phyloP scores from a whole-genome alignment of 306 rosid species.

The Casuarina equisetifolia region DNA sequence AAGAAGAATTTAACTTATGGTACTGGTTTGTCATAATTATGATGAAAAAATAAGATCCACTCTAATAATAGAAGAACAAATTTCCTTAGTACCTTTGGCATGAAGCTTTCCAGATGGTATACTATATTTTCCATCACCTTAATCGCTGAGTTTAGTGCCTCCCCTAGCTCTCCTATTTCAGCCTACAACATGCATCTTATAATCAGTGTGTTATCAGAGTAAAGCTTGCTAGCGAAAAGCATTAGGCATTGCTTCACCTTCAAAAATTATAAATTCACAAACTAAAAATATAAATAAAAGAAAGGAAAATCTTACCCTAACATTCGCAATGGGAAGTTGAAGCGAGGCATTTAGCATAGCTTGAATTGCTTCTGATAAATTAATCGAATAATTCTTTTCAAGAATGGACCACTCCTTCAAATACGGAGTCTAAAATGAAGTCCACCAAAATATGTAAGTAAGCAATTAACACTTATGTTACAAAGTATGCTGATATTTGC shows the following conservation, averaged over 20 bases:
- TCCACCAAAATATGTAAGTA: conserved; percentile 23
- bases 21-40: background rate
- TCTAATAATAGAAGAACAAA: background rate
- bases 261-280: conserved; percentile 6
- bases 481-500: background rate
- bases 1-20: background rate
- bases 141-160: conserved; percentile 60
- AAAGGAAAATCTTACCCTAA: conserved; percentile 47
- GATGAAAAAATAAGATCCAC: background rate
- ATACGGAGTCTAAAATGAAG: conserved; percentile 58
- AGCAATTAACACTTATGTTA: conserved; percentile 8
- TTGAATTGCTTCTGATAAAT: conserved; percentile 52
- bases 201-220: background rate
- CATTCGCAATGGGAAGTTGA: conserved; percentile 65
- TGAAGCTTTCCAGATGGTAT: conserved; percentile 49
- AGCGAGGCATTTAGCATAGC: conserved; percentile 72
- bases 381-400: conserved; percentile 58
- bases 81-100: conserved; percentile 57
- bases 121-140: conserved; percentile 57
- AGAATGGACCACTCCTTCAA: conserved; percentile 72
- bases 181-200: conserved; percentile 44
- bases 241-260: conserved; percentile 2
- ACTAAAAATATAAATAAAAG: background rate
- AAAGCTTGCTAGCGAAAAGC: conserved; percentile 9
- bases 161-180: conserved; percentile 59